Base-by-base conservation (phyloP, 208 protist genomes). In the Angomonas deanei region DNA sequence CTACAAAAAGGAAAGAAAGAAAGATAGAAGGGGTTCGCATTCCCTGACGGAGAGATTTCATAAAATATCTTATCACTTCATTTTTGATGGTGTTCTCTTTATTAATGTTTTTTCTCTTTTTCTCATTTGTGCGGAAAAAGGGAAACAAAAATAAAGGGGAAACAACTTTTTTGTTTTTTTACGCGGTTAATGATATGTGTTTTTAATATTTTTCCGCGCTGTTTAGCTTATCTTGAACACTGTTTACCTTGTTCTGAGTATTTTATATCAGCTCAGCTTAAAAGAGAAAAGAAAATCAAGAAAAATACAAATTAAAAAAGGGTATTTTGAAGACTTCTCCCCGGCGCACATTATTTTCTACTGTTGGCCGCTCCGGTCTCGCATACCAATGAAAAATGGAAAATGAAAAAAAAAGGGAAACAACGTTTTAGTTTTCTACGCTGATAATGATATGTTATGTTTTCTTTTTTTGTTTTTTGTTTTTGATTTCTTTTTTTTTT, bases 401-500 rank as follows among this genome's bases (percentile, higher is more conserved):
- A n/a, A n/a, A n/a, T n/a, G n/a, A n/a, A n/a, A 52, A 10, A 54
- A 33, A 64, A 53, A 27, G 26, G 19, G 17, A 4, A 5, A 50
- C 36, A 38, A 4, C 33, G 10, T 10, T 32, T 15, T 24, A 5
- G 8, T 23, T 64, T 17, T 36, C 15, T 52, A 30, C 31, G 21
- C 33, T 49, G 42, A 26, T 39, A 21, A 17, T 61, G 21, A 30
- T 64, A n/a, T n/a, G 15, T n/a, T 42, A 42, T 15, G 11, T 15
- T 42, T 42, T 42, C 15, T 15, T 54, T 42, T 30, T 63, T 49
- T 33, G 50, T 48, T 53, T 27, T 31, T 8, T 63, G 60, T 8
- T 48, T 61, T 39, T 64, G 15, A n/a, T 46, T 27, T 64, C 4
- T 47, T 54, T 53, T 68, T 24, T 61, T 34, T 42, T 21, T 36